These are phyloP conservation scores for Cylindrotheca closterium DNA, from an alignment of 108 stramenopile species.

Conservation along the genomic window DNA sequence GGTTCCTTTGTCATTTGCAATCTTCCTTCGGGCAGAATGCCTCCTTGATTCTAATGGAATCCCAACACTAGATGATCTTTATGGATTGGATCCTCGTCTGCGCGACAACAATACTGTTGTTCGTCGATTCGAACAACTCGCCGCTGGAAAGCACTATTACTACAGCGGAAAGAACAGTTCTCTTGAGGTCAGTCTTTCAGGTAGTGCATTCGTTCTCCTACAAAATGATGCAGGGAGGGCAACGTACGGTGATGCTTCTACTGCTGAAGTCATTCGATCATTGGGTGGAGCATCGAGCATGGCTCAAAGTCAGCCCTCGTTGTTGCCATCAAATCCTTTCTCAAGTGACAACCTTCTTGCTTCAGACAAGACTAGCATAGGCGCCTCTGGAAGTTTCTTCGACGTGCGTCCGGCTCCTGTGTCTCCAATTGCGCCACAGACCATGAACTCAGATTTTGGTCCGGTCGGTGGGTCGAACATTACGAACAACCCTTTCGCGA, in stretches of 20 bases:
- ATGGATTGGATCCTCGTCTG: conserved; percentile 65
- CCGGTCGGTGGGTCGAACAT: background rate
- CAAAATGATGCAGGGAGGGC: conserved; percentile 58
- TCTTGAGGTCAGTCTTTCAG: conserved; percentile 27
- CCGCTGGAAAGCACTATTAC: conserved; percentile 50
- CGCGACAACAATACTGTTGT: conserved; percentile 49
- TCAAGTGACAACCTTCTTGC: conserved; percentile 12
- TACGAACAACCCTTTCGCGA: conserved; percentile 3
- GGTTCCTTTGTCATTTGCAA: conserved; percentile 68
- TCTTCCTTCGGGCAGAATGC: conserved; percentile 60
- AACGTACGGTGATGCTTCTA: conserved; percentile 34
- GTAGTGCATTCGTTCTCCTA: conserved; percentile 64
- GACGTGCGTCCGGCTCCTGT: conserved; percentile 14
- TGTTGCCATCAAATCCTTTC: conserved; percentile 3
- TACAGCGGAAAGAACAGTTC: conserved; percentile 17
- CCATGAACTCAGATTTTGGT: conserved; percentile 37
- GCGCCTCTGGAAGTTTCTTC: conserved; percentile 3
- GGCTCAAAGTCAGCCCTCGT: conserved; percentile 1
- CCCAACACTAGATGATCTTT: conserved; percentile 50
- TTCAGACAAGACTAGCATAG: background rate
- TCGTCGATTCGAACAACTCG: conserved; percentile 48
- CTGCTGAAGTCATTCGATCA: conserved; percentile 39
- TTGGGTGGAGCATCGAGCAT: conserved; percentile 30
- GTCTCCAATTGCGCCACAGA: conserved; percentile 41
- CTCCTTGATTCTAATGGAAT: conserved; percentile 47